Conservation (phyloP, 176 grass and related monocot genomes). For the Poa annua region DNA sequence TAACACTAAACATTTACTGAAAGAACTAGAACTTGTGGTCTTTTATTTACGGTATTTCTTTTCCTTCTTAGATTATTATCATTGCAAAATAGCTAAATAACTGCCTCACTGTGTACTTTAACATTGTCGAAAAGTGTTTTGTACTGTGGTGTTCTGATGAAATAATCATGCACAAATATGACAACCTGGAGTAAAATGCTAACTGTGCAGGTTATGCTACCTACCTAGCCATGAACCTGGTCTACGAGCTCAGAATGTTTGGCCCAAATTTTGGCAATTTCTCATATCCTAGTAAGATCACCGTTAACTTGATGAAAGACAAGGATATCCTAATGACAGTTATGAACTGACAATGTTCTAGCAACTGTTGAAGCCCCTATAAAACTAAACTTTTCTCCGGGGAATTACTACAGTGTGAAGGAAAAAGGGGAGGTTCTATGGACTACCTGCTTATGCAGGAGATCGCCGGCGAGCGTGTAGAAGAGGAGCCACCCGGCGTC, state of each 20-base stretch:
- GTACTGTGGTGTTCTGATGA: neutral
- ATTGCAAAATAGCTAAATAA: neutral
- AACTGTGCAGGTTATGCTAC: neutral
- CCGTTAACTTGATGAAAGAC: neutral
- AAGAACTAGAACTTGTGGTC: neutral
- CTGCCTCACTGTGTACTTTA: neutral
- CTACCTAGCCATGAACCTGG: neutral
- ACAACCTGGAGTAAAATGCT: neutral
- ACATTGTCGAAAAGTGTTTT: neutral
- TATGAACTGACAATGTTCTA: neutral
- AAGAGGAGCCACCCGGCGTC: conserved; percentile 70
- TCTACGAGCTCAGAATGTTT: neutral
- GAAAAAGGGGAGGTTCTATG: neutral
- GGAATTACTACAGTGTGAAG: neutral
- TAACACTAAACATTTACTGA: neutral
- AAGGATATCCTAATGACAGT: neutral
- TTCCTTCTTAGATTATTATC: neutral
- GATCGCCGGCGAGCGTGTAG: conserved; percentile 68
- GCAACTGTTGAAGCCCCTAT: neutral
- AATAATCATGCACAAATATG: neutral
- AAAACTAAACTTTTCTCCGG: neutral
- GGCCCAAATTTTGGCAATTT: neutral
- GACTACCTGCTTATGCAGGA: conserved; percentile 84
- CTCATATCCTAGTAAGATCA: neutral
- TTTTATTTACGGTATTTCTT: neutral